Percentiles rank a stretch among this genome's conserved stretches.
Evolutionary conservation across 768 basidiomycete genomes (phyloP).

Genomic region (Amanita subjunquillea): DNA sequence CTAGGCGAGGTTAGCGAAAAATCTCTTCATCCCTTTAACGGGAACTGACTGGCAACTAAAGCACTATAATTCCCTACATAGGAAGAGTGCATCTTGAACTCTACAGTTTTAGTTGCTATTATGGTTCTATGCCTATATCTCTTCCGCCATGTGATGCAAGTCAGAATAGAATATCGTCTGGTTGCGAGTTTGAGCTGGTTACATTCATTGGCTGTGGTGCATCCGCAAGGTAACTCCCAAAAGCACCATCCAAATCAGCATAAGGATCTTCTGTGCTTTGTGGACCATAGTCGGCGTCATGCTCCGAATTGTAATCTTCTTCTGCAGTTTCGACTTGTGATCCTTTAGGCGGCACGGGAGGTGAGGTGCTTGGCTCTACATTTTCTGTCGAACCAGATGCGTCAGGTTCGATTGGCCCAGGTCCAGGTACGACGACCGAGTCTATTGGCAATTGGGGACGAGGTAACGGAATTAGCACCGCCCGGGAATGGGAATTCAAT

Average conservation of each 20-base stretch:
- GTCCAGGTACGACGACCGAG: conserved; percentile 45
- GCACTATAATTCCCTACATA: conserved; percentile 86
- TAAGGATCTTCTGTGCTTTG: conserved; percentile 57
- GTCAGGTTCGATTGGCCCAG: conserved; percentile 47
- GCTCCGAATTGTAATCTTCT: conserved; percentile 16
- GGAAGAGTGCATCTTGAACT: conserved; percentile 19
- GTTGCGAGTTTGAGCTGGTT: conserved; percentile 20
- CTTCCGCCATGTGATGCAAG: background rate
- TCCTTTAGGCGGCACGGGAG: conserved; percentile 20
- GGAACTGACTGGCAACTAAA: conserved; percentile 17
- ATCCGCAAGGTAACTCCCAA: conserved; percentile 65
- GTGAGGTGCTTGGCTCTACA: conserved; percentile 17
- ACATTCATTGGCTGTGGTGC: conserved; percentile 54
- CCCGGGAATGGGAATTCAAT: conserved; percentile 71
- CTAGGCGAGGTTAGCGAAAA: conserved; percentile 67
- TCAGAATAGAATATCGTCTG: conserved; percentile 52
- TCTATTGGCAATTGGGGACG: conserved; percentile 38
- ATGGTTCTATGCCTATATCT: background rate
- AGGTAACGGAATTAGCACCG: conserved; percentile 54
- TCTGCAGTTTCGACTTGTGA: conserved; percentile 12
- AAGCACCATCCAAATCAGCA: conserved; percentile 69
- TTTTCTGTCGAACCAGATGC: conserved; percentile 13
- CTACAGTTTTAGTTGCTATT: background rate
- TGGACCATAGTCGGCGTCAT: conserved; percentile 33
- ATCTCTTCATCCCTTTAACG: background rate